Evolutionary conservation across 805 yeast species (phyloP).

Genomic region (Wickerhamomyces strasburgensis): DNA sequence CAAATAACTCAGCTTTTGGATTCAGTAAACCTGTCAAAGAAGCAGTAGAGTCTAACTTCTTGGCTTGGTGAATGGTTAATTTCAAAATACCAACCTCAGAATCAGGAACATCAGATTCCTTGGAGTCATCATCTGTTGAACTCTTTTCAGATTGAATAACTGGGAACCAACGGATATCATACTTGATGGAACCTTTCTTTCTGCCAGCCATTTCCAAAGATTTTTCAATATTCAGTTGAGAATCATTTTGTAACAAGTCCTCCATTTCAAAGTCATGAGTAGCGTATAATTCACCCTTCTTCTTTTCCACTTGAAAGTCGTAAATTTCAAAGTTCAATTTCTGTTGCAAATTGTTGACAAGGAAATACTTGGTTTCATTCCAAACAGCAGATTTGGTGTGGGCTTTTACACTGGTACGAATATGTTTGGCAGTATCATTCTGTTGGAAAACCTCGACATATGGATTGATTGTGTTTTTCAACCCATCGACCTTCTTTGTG

Average conservation of each 20-base stretch:
- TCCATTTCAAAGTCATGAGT: constrained; percentile 49
- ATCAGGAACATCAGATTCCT: constrained; percentile 36
- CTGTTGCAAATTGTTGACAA: constrained; percentile 53
- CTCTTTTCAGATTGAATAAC: constrained; percentile 20
- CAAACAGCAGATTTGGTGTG: constrained; percentile 54
- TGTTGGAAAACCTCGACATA: constrained; percentile 45
- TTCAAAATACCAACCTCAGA: constrained; percentile 74
- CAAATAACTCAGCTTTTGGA: constrained; percentile 63
- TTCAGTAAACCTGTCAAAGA: constrained; percentile 43
- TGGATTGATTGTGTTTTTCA: constrained; percentile 54
- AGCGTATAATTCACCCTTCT: constrained; percentile 49
- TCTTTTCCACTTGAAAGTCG: constrained; percentile 47
- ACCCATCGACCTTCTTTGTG: constrained; percentile 45
- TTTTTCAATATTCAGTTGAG: constrained; percentile 24
- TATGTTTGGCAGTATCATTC: constrained; percentile 36
- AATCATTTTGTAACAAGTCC: constrained; percentile 54
- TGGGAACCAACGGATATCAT: constrained; percentile 45
- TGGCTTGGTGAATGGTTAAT: constrained; percentile 55
- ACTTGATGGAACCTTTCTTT: constrained; percentile 53
- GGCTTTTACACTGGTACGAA: constrained; percentile 54
- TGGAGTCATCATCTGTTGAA: constrained; percentile 24
- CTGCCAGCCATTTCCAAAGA: constrained; percentile 38
- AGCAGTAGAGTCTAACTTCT: constrained; percentile 46
- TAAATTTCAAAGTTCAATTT: constrained; percentile 50
- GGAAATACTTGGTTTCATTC: constrained; percentile 59